phyloP scores from a whole-genome alignment of 352 stramenopile genomes.

The Globisporangium cystogenes region DNA sequence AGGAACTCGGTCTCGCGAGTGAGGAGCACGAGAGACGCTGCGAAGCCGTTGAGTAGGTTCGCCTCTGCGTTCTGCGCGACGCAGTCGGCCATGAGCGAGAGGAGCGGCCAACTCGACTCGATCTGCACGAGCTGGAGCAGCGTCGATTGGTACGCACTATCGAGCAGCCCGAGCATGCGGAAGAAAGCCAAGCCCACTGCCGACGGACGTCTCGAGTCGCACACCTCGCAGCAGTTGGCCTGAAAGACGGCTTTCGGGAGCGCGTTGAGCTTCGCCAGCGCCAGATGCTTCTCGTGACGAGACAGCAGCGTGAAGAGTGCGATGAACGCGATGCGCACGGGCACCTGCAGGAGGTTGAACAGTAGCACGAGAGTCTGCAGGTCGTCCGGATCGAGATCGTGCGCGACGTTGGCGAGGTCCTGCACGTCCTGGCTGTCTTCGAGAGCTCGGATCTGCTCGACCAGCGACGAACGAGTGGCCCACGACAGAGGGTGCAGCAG shows the following conservation, averaged over 20 bases:
- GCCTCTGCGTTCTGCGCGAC: background rate
- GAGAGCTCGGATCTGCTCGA: slow-evolving; percentile 56
- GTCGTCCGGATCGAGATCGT: slow-evolving; percentile 27
- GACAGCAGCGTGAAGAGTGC: slow-evolving; percentile 26
- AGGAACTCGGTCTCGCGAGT: slow-evolving; percentile 25
- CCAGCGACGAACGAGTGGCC: slow-evolving; percentile 42
- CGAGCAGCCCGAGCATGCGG: slow-evolving; percentile 34
- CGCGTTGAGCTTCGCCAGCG: slow-evolving; percentile 21
- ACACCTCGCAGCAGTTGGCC: slow-evolving; percentile 28
- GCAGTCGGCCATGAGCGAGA: slow-evolving; percentile 30
- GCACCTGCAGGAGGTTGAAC: slow-evolving; percentile 31
- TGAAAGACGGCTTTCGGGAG: slow-evolving; percentile 41
- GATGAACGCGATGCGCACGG: slow-evolving; percentile 29
- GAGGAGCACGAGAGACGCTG: slow-evolving; percentile 29
- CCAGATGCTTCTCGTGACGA: slow-evolving; percentile 15
- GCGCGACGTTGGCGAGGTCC: slow-evolving; percentile 27
- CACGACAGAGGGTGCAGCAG: slow-evolving; percentile 45
- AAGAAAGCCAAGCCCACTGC: slow-evolving; percentile 30
- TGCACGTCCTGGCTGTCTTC: slow-evolving; percentile 29
- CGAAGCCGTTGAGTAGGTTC: slow-evolving; percentile 38
- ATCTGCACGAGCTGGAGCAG: slow-evolving; percentile 35
- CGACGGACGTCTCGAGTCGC: slow-evolving; percentile 11
- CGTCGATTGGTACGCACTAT: slow-evolving; percentile 26
- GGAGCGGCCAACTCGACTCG: slow-evolving; percentile 40
- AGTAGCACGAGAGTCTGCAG: slow-evolving; percentile 35